Conservation (phyloP, 108 stramenopile species). For the Nitzschia sp. region DNA sequence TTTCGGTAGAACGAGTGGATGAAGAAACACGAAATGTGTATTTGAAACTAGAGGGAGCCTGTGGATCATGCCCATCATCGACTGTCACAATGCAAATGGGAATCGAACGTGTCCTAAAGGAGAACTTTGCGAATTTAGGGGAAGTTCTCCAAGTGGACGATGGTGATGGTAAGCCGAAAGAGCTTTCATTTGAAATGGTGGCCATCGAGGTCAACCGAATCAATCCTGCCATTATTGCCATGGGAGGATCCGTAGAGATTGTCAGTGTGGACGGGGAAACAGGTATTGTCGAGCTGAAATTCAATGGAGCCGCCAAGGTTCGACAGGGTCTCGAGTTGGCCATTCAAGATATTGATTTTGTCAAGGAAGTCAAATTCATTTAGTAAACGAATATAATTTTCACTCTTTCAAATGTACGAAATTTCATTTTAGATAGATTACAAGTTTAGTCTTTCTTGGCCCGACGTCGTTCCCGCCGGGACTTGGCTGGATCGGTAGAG, state of each 20-base stretch:
- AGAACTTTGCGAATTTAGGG: slow-evolving; percentile 84
- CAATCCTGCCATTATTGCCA: slow-evolving; percentile 72
- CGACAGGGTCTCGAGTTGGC: slow-evolving; percentile 82
- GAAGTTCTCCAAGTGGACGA: slow-evolving; percentile 76
- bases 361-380: slow-evolving; percentile 79
- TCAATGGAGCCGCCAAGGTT: slow-evolving; percentile 73
- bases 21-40: slow-evolving; percentile 65
- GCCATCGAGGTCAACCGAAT: slow-evolving; percentile 72
- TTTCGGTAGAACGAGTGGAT: slow-evolving; percentile 84
- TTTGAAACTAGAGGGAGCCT: slow-evolving; percentile 92
- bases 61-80: slow-evolving; percentile 77
- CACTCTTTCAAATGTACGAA: no score
- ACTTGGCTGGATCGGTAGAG: slow-evolving; percentile 32
- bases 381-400: background rate
- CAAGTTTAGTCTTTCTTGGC: slow-evolving; percentile 19
- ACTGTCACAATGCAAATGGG: slow-evolving; percentile 99
- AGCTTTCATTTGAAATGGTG: slow-evolving; percentile 59
- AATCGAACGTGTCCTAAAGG: slow-evolving; percentile 91
- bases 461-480: slow-evolving; percentile 20
- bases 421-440: background rate
- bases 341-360: slow-evolving; percentile 73
- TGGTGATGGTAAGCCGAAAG: slow-evolving; percentile 48
- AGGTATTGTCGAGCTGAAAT: slow-evolving; percentile 77
- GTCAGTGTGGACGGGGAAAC: slow-evolving; percentile 54
- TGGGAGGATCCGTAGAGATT: slow-evolving; percentile 79